A percentile compares a stretch with the other conserved stretches of the same genome.
Conservation (phyloP, 106 monocot species). For the Hemerocallis citrina region DNA sequence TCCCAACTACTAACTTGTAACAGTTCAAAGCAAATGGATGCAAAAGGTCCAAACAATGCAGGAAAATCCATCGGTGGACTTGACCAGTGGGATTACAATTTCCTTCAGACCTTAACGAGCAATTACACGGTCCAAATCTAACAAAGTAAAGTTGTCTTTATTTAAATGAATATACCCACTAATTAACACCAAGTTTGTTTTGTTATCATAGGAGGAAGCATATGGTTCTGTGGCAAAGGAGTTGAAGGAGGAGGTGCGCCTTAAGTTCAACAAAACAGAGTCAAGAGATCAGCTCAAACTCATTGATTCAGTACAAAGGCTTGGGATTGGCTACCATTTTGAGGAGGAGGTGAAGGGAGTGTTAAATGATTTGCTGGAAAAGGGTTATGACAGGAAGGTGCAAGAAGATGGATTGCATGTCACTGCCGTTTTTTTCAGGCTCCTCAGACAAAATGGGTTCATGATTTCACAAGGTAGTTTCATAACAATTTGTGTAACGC, state of each 20-base stretch:
- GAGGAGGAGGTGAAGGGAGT: neutral
- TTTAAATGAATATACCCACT: neutral
- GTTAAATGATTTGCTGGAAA: conserved; percentile 2
- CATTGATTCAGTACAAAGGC: neutral
- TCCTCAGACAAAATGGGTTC: neutral
- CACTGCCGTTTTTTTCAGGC: conserved; percentile 1
- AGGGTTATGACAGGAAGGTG: neutral
- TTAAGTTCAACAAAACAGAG: neutral
- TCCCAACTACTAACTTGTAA: no score
- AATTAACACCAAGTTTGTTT: neutral
- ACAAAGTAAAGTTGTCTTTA: neutral
- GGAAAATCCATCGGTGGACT: no score
- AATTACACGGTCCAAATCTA: neutral
- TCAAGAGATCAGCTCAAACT: neutral
- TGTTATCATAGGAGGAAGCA: conserved; percentile 5
- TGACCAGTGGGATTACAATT: conserved; percentile 1
- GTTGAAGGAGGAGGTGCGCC: conserved; percentile 1
- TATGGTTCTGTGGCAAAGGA: neutral
- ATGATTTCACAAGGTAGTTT: conserved; percentile 8
- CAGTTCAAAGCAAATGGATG: no score
- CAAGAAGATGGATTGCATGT: conserved; percentile 1
- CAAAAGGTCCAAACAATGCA: no score
- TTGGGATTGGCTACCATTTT: conserved; percentile 5
- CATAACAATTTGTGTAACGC: no score
- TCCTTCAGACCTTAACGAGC: neutral